These are phyloP conservation scores for Pyracantha coccinea DNA, from an alignment of 331 rosid species.

Conservation along the genomic window DNA sequence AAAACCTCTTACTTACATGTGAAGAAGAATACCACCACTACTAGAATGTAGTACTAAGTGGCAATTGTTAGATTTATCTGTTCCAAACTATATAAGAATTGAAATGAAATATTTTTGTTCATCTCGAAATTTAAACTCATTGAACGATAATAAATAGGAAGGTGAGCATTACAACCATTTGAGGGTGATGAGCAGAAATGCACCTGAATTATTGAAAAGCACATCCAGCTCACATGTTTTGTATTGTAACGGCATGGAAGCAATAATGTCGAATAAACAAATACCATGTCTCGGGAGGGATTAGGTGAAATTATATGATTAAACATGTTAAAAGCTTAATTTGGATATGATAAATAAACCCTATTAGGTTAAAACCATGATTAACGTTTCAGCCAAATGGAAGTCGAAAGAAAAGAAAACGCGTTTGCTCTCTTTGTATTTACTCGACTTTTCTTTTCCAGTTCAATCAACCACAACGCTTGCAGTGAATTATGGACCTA, in stretches of 20 bases:
- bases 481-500: constrained; percentile 14
- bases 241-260: too few relatives aligned
- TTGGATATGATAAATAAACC: neutral
- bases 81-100: too few relatives aligned
- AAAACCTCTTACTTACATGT: too few relatives aligned
- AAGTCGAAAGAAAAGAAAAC: neutral
- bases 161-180: too few relatives aligned
- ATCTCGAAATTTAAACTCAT: too few relatives aligned
- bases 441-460: neutral
- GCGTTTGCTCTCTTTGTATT: neutral
- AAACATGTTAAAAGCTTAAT: neutral
- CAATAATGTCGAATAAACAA: neutral
- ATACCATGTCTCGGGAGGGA: neutral
- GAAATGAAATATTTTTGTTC: neutral
- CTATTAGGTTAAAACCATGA: neutral
- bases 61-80: too few relatives aligned
- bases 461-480: neutral
- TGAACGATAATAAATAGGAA: too few relatives aligned
- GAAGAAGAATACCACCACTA: too few relatives aligned
- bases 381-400: neutral
- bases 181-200: neutral
- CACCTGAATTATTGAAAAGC: neutral
- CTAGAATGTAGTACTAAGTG: too few relatives aligned
- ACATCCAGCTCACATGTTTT: neutral
- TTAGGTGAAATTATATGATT: neutral